These are phyloP conservation scores for Cyberlindnera bimundalis DNA, from an alignment of 805 yeast species.

Conservation along the genomic window DNA sequence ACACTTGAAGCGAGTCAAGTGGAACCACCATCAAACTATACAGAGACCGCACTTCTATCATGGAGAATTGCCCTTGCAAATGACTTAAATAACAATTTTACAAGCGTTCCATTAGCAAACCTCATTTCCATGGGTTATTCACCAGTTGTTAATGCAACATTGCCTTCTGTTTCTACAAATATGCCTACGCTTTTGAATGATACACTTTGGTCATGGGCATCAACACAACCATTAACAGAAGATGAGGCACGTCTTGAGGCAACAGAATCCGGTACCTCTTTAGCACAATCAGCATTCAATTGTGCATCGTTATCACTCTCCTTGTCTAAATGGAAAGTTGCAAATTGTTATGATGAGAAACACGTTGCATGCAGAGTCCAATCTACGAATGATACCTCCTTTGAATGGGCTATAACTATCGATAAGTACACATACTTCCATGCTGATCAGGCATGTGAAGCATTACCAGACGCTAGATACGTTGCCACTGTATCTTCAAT, in stretches of 20 bases:
- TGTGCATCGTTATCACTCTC: constrained; percentile 39
- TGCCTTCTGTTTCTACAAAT: constrained; percentile 18
- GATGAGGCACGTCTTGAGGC: constrained; percentile 20
- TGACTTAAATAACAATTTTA: constrained; percentile 38
- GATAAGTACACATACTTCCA: constrained; percentile 43
- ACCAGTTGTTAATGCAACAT: constrained; percentile 52
- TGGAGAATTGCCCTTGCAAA: constrained; percentile 43
- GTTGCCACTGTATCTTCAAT: constrained; percentile 5
- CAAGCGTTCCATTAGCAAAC: constrained; percentile 33
- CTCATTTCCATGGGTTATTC: constrained; percentile 57
- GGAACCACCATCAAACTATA: constrained; percentile 11
- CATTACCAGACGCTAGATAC: constrained; percentile 4
- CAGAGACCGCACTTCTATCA: constrained; percentile 13
- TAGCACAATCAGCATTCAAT: constrained; percentile 34
- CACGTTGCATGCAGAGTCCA: constrained; percentile 54
- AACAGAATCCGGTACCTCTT: constrained; percentile 12
- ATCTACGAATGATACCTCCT: constrained; percentile 27
- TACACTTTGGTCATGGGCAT: constrained; percentile 75
- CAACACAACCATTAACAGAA: constrained; percentile 44
- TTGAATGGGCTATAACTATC: constrained; percentile 41
- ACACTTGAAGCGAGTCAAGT: not conserved
- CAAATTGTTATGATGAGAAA: constrained; percentile 57
- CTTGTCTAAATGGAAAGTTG: constrained; percentile 56
- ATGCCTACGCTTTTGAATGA: constrained; percentile 32
- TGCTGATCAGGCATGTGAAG: constrained; percentile 30